Conservation (phyloP, 75 land plant species). For the Selaginella tamariscina region DNA sequence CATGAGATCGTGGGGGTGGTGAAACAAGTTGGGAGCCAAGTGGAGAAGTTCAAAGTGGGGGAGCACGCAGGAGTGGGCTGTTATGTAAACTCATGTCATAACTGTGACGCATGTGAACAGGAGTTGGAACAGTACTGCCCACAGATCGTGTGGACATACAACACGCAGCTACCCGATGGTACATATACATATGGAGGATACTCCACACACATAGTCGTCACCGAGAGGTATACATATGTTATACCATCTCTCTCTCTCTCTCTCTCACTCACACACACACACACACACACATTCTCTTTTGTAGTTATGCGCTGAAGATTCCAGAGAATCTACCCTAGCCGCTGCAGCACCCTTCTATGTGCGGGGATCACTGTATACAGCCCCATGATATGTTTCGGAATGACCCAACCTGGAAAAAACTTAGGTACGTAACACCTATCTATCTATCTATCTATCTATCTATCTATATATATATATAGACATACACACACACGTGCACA, state of each 20-base stretch:
- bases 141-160: constrained; percentile 36
- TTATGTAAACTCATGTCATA: constrained; percentile 37
- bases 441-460: no score
- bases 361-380: not conserved
- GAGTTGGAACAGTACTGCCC: constrained; percentile 52
- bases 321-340: not conserved
- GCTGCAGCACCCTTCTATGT: not conserved
- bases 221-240: not conserved
- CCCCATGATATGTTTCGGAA: not conserved
- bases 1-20: constrained; percentile 60
- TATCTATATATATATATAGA: no score
- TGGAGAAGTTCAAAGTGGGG: constrained; percentile 42
- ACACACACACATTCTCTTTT: not conserved
- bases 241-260: not conserved
- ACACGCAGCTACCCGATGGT: constrained; percentile 37
- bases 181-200: constrained; percentile 61
- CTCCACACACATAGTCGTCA: constrained; percentile 38
- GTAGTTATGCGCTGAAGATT: not conserved
- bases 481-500: no score
- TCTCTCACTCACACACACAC: no score
- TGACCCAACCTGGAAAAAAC: not conserved
- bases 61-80: constrained; percentile 64
- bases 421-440: no score
- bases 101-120: constrained; percentile 39
- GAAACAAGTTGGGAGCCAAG: constrained; percentile 42